phyloP scores from a whole-genome alignment of 345 rosid genomes.

The Pistacia atlantica region DNA sequence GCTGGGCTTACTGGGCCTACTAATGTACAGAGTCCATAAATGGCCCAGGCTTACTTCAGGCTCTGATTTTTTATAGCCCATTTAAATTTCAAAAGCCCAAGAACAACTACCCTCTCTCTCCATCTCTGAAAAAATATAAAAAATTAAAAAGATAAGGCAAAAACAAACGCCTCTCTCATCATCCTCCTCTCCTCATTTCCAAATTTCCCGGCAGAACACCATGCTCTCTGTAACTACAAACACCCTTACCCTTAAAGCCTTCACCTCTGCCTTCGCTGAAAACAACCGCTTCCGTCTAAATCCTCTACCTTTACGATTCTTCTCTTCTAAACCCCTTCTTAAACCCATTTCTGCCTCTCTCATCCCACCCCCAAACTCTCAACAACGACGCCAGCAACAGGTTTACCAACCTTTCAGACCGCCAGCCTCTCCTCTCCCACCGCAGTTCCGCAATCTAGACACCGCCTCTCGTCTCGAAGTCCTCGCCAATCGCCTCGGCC shows the following conservation, averaged over 20 bases:
- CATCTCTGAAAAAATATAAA: not conserved
- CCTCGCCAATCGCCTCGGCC: conserved; percentile 74
- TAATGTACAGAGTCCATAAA: too few species aligned
- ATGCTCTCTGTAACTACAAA: conserved; percentile 9
- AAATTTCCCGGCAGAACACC: not conserved
- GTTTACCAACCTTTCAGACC: conserved; percentile 91
- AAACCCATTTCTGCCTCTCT: conserved; percentile 44
- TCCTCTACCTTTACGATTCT: not conserved
- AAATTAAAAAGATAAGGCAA: not conserved
- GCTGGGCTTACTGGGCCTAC: too few species aligned
- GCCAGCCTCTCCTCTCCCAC: conserved; percentile 82
- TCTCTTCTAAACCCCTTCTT: conserved; percentile 22
- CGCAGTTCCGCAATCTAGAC: conserved; percentile 68
- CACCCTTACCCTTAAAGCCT: conserved; percentile 14
- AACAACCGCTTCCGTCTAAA: not conserved
- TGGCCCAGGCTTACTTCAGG: too few species aligned
- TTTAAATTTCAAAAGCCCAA: not conserved
- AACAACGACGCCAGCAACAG: conserved; percentile 36
- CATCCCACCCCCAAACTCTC: conserved; percentile 37
- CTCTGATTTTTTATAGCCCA: not conserved
- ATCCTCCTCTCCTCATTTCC: not conserved
- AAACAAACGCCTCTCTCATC: not conserved
- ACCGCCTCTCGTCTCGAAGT: conserved; percentile 58
- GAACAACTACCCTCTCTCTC: too few species aligned
- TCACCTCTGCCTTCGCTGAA: conserved; percentile 9